These are phyloP conservation scores for Vigna radiata DNA, from an alignment of 306 rosid species.

Conservation along the genomic window DNA sequence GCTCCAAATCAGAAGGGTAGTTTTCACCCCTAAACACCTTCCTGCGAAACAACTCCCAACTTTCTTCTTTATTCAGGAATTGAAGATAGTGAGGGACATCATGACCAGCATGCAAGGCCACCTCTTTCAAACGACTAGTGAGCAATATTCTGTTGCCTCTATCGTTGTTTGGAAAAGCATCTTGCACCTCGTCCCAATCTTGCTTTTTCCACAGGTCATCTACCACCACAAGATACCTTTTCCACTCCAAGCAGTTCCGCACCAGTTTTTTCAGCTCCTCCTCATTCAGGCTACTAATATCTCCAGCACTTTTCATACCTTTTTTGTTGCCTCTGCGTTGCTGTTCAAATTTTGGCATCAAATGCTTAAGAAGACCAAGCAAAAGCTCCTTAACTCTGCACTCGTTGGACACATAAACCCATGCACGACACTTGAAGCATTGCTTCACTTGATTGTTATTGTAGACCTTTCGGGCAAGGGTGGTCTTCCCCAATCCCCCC, in stretches of 20 bases:
- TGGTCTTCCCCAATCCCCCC: constrained; percentile 42
- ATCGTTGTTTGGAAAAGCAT: too few relatives aligned
- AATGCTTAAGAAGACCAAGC: not conserved
- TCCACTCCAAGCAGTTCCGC: not conserved
- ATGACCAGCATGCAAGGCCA: too few relatives aligned
- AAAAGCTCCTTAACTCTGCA: constrained; percentile 3
- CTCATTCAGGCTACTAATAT: not conserved
- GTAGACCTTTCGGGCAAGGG: constrained; percentile 30
- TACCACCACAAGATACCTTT: constrained; percentile 17
- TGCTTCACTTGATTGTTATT: not conserved
- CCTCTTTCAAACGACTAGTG: too few relatives aligned
- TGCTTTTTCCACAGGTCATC: too few relatives aligned
- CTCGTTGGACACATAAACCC: constrained; percentile 12
- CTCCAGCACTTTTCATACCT: not conserved
- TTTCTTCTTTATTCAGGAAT: too few relatives aligned
- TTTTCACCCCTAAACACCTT: too few relatives aligned
- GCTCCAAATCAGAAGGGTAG: constrained; percentile 6
- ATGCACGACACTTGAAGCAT: not conserved
- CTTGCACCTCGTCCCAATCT: too few relatives aligned
- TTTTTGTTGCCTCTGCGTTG: not conserved
- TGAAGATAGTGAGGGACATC: too few relatives aligned
- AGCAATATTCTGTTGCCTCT: too few relatives aligned
- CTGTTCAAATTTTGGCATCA: not conserved
- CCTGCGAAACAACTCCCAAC: too few relatives aligned
- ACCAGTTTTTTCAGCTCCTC: constrained; percentile 21